These are phyloP conservation scores for Claviceps lovelessii DNA, from an alignment of 2,329 filamentous ascomycete genomes.

Conservation along the genomic window DNA sequence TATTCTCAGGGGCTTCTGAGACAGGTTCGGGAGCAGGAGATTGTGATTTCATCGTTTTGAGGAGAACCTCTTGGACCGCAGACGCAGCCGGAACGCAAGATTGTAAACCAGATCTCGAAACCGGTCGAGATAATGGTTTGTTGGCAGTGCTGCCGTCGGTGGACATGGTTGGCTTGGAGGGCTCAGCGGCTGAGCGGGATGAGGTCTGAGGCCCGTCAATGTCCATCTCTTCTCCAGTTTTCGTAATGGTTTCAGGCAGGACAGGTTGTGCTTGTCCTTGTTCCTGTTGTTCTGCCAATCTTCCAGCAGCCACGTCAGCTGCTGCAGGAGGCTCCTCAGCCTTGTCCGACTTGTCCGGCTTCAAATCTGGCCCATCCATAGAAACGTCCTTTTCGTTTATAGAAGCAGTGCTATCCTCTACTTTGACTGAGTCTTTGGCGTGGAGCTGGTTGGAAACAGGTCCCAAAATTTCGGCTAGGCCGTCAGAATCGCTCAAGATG, in stretches of 20 bases:
- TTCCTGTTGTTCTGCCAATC: neutral
- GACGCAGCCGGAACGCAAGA: neutral
- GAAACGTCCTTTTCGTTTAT: neutral
- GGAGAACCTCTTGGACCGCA: neutral
- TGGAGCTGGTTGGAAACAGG: constrained; percentile 11
- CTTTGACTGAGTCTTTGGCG: neutral
- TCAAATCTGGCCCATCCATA: neutral
- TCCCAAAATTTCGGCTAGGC: constrained; percentile 29
- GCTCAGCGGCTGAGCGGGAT: constrained; percentile 1
- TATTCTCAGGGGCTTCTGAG: constrained; percentile 17
- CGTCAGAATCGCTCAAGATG: constrained; percentile 31
- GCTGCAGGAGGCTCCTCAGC: neutral
- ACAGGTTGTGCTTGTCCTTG: neutral
- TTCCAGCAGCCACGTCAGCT: neutral
- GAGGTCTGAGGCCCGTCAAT: constrained; percentile 14
- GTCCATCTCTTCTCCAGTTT: constrained; percentile 30
- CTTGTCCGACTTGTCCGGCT: neutral
- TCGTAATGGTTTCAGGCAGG: constrained; percentile 11
- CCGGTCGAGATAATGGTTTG: constrained; percentile 1
- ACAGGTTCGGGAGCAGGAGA: neutral
- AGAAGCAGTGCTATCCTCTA: neutral
- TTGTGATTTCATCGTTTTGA: neutral
- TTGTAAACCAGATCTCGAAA: constrained; percentile 2
- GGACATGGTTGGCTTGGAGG: neutral
- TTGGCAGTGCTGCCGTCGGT: neutral